Conservation (phyloP, 306 rosid genomes). For the Rosa chinensis region DNA sequence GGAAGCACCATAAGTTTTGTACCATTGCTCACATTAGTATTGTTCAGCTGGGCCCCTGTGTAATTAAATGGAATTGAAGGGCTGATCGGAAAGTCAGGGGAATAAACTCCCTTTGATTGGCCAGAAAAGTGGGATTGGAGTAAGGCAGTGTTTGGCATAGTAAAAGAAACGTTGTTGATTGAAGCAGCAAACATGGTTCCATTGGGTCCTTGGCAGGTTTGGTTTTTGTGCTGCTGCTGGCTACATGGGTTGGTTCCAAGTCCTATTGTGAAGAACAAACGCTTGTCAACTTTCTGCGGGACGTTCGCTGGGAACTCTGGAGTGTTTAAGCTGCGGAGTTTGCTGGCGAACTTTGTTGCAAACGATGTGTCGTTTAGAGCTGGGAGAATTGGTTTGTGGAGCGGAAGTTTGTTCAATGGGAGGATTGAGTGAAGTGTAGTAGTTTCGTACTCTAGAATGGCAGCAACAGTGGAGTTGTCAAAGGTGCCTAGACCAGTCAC, state of each 20-base stretch:
- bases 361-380: too few species aligned
- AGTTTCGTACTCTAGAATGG: too few species aligned
- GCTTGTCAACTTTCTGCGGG: constrained; percentile 41
- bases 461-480: too few species aligned
- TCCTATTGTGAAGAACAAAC: constrained; percentile 58
- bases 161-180: constrained; percentile 34
- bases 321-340: too few species aligned
- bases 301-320: too few species aligned
- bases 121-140: constrained; percentile 57
- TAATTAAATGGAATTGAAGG: constrained; percentile 51
- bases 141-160: constrained; percentile 29
- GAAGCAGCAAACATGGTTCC: constrained; percentile 64
- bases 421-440: too few species aligned
- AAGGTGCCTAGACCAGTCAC: too few species aligned
- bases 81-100: constrained; percentile 33
- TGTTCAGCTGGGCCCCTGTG: constrained; percentile 54
- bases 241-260: constrained; percentile 58
- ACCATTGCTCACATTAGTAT: constrained; percentile 58
- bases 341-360: too few species aligned
- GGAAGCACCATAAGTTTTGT: constrained; percentile 53
- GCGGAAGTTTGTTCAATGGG: too few species aligned
- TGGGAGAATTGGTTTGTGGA: too few species aligned
- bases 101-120: constrained; percentile 40
- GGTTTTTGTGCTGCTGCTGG: constrained; percentile 13
- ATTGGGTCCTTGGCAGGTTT: constrained; percentile 67